Evolutionary conservation across 2,329 filamentous ascomycete species (phyloP).

Genomic region (Botryotinia narcissicola): DNA sequence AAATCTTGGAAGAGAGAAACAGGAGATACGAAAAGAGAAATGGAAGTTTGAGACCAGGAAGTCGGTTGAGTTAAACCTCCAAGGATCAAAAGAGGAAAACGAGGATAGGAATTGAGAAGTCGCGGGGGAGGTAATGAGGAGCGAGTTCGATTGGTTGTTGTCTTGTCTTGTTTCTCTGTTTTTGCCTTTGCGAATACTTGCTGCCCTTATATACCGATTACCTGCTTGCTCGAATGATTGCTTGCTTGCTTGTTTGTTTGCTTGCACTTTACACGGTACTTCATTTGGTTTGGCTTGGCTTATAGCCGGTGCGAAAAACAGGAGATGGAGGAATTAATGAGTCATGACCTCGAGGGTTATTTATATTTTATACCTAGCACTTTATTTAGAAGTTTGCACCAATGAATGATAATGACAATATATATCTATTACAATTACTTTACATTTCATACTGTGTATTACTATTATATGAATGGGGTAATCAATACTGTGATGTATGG

Average conservation of each 20-base stretch:
- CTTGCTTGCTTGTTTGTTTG: neutral
- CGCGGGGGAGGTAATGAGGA: neutral
- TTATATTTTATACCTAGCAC: neutral
- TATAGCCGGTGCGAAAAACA: neutral
- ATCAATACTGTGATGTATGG: neutral
- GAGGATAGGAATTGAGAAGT: neutral
- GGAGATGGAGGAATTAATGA: neutral
- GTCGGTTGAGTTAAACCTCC: neutral
- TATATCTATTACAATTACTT: neutral
- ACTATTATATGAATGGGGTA: neutral
- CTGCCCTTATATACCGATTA: neutral
- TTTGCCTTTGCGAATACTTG: neutral
- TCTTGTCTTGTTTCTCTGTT: neutral
- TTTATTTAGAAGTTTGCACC: neutral
- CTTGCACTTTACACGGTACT: neutral
- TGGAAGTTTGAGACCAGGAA: neutral
- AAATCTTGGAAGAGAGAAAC: slow-evolving; percentile 14
- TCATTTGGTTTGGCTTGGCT: neutral
- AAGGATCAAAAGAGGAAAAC: neutral
- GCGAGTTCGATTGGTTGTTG: neutral
- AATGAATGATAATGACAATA: slow-evolving; percentile 8
- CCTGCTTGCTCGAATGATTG: neutral
- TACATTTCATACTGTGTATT: neutral
- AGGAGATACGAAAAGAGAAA: slow-evolving; percentile 6
- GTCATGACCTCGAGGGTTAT: neutral